These are phyloP conservation scores for Pouteria glomerata DNA, from an alignment of 148 eudicot genomes.

Conservation along the genomic window DNA sequence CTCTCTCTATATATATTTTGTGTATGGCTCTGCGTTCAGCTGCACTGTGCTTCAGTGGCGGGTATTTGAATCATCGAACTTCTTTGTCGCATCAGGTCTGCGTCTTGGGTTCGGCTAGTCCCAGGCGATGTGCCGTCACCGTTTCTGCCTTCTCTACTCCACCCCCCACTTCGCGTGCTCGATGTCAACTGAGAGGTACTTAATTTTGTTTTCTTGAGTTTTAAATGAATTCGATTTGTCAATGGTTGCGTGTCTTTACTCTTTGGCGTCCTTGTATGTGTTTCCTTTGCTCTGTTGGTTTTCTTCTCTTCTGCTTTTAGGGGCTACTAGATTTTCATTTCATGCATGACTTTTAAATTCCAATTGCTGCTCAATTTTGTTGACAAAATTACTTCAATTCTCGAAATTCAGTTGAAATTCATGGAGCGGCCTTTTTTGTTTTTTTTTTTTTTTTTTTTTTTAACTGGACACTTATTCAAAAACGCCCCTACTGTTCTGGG, in stretches of 20 bases:
- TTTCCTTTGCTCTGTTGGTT: not conserved
- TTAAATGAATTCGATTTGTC: not conserved
- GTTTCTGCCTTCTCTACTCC: conserved; percentile 23
- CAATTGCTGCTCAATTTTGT: not conserved
- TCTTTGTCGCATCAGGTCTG: conserved; percentile 14
- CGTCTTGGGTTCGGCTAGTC: conserved; percentile 13
- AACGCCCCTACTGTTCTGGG: no score
- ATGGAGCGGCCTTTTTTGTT: no score
- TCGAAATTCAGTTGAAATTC: no score
- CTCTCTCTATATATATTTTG: not conserved
- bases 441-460: no score
- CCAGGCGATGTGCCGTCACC: conserved; percentile 25
- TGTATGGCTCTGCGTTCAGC: conserved; percentile 48
- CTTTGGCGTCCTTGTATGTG: not conserved
- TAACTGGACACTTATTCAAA: no score
- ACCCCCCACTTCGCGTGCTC: conserved; percentile 13
- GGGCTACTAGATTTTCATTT: not conserved
- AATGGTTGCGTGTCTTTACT: not conserved
- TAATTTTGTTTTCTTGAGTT: no score
- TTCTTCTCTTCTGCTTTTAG: not conserved
- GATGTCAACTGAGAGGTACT: conserved; percentile 49
- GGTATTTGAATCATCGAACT: conserved; percentile 20
- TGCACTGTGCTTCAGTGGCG: conserved; percentile 33
- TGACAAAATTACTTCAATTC: not conserved
- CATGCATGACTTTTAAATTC: not conserved